Conservation (phyloP, 2,329 filamentous ascomycete genomes). For the Paecilomyces sp. region DNA sequence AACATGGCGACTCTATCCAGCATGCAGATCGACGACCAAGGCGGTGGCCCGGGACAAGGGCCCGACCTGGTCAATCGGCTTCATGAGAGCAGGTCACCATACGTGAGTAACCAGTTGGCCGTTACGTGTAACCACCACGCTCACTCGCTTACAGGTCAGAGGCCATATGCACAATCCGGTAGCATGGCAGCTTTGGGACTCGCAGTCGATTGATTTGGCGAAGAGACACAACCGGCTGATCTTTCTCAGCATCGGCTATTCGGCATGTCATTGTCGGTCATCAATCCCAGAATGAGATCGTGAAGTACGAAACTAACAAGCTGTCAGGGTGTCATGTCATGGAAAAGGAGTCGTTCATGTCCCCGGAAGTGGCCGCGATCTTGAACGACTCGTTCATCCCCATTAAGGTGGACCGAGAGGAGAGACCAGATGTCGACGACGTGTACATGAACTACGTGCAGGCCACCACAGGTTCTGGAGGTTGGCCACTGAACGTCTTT, state of each 20-base stretch:
- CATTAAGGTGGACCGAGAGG: slow-evolving; percentile 87
- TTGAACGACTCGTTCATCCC: slow-evolving; percentile 86
- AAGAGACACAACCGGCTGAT: slow-evolving; percentile 78
- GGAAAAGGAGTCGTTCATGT: slow-evolving; percentile 84
- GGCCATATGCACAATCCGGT: slow-evolving; percentile 75
- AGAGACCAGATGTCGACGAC: slow-evolving; percentile 85
- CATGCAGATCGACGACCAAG: slow-evolving; percentile 20
- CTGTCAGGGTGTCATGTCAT: slow-evolving; percentile 74
- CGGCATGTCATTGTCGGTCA: slow-evolving; percentile 81
- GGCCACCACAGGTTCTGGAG: slow-evolving; percentile 80
- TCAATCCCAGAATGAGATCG: neutral
- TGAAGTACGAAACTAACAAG: slow-evolving; percentile 3
- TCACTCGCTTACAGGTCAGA: slow-evolving; percentile 47
- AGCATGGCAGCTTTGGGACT: slow-evolving; percentile 83
- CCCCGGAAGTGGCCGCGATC: slow-evolving; percentile 69
- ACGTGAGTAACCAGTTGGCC: slow-evolving; percentile 42
- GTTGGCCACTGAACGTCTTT: slow-evolving; percentile 96
- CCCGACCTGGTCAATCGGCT: slow-evolving; percentile 49
- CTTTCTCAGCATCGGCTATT: slow-evolving; percentile 91
- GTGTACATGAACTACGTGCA: slow-evolving; percentile 99
- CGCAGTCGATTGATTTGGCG: slow-evolving; percentile 68
- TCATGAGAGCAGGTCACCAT: slow-evolving; percentile 57
- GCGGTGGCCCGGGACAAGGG: slow-evolving; percentile 14
- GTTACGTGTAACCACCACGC: neutral
- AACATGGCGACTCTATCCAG: slow-evolving; percentile 20